phyloP scores from a whole-genome alignment of 2,329 filamentous ascomycete genomes.

The Coniochaeta prunicola region DNA sequence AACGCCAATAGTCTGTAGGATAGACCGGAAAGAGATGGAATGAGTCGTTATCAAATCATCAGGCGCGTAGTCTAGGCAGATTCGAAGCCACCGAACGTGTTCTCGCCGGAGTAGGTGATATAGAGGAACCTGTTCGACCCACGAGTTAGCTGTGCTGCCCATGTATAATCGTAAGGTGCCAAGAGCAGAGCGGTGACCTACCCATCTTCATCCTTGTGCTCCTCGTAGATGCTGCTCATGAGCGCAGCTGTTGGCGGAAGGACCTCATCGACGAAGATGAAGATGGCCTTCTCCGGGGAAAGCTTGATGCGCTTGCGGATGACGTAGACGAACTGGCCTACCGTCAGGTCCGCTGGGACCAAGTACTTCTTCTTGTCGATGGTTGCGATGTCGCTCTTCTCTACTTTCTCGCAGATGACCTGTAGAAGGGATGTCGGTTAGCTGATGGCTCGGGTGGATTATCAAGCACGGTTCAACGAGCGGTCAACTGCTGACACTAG shows the following conservation, averaged over 20 bases:
- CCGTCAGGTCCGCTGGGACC: constrained; percentile 92
- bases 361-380: constrained; percentile 99
- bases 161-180: neutral
- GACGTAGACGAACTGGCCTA: constrained; percentile 97
- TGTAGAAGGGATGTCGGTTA: constrained; percentile 28
- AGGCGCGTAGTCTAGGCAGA: constrained; percentile 21
- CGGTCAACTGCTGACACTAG: neutral
- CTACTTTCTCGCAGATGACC: constrained; percentile 99
- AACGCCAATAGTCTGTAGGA: neutral
- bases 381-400: constrained; percentile 97
- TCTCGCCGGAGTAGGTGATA: constrained; percentile 99
- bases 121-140: constrained; percentile 70
- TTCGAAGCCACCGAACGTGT: constrained; percentile 73
- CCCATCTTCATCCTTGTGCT: constrained; percentile 84
- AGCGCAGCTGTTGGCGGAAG: constrained; percentile 92
- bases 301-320: constrained; percentile 99
- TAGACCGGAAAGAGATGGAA: neutral
- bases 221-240: constrained; percentile 99
- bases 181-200: constrained; percentile 26
- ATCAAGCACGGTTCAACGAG: neutral
- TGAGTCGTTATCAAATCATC: constrained; percentile 7
- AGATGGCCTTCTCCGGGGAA: constrained; percentile 98
- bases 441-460: constrained; percentile 2
- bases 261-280: constrained; percentile 99
- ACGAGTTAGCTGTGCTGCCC: constrained; percentile 4